Evolutionary conservation across 805 yeast genomes (phyloP), one percentile per base, ranked within the genome.

Genomic region (Candida schatavii): DNA sequence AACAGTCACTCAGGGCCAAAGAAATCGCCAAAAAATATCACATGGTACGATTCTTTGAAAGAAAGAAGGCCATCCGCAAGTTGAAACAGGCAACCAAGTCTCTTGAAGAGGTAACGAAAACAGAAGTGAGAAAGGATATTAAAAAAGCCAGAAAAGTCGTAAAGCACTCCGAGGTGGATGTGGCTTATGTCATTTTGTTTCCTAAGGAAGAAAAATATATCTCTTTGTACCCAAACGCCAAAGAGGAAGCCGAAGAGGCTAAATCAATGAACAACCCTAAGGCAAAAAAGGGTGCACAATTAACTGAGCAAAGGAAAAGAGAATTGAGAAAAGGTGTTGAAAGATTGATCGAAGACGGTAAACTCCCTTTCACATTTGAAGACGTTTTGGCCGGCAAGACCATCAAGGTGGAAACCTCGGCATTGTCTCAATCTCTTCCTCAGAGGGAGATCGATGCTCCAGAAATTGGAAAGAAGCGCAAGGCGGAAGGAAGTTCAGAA

Each of bases 31-130:
- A 81, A 50, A 86, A 83, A 64, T 93, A 93, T 60, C 97, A 88
- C 58, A 89, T 88, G 90, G 88, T 93, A 37, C 77, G 91, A 50
- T 93, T 93, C 58, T 88, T 93, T 47, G 98, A 90, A 62, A 80
- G 76, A 56, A 88, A 88, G 66, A 90, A 89, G 72, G 93, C 96
- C 0, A 51, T 78, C 20, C 76, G 96, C 56, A 77, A 70, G 44
- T 78, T 86, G 55, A 85, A 83, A 48, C 74, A 68, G 42, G 77
- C 79, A 2, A 56, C 52, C 36, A 71, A 68, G 35, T 56, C 60
- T 10, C 48, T 67, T 25, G 66, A 64, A 5, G 72, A 66, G 22
- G 66, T 64, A 18, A 39, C 56, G 25, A 54, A 61, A 39, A 52
- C 59, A 6, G 69, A 57, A 11, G 67, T 59, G 17, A 62, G 60